These are phyloP conservation scores for Cucurbita moschata DNA, from an alignment of 306 rosid genomes.

Conservation along the genomic window DNA sequence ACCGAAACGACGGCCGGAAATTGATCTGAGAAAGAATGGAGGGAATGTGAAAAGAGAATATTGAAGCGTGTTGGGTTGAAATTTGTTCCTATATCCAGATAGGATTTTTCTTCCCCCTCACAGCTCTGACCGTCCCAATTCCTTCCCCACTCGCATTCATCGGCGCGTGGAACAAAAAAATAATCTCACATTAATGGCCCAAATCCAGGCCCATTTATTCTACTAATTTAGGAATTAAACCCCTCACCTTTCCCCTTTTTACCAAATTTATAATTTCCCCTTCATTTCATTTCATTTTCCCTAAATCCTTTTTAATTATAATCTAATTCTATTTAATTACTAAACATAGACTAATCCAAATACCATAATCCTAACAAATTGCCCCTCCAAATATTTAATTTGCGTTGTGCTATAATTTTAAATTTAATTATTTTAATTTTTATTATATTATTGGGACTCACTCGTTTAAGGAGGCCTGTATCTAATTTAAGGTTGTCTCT, in stretches of 20 bases:
- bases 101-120: not conserved
- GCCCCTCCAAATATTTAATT: too few species aligned
- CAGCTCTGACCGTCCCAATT: not conserved
- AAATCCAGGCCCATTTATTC: not conserved
- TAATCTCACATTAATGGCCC: not conserved
- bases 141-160: not conserved
- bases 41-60: not conserved
- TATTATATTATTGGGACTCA: too few species aligned
- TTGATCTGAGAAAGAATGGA: not conserved
- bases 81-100: conserved; percentile 6
- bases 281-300: not conserved
- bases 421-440: too few species aligned
- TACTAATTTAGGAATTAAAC: not conserved
- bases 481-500: too few species aligned
- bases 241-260: not conserved
- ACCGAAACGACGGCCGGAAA: not conserved
- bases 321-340: not conserved
- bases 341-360: too few species aligned
- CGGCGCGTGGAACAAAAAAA: not conserved
- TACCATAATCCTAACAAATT: too few species aligned
- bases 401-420: too few species aligned
- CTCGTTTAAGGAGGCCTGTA: too few species aligned
- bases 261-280: not conserved
- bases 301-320: not conserved
- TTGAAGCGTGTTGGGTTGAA: conserved; percentile 10